phyloP scores from a whole-genome alignment of 2,329 filamentous ascomycete genomes.

The Penicillium capsulatum region DNA sequence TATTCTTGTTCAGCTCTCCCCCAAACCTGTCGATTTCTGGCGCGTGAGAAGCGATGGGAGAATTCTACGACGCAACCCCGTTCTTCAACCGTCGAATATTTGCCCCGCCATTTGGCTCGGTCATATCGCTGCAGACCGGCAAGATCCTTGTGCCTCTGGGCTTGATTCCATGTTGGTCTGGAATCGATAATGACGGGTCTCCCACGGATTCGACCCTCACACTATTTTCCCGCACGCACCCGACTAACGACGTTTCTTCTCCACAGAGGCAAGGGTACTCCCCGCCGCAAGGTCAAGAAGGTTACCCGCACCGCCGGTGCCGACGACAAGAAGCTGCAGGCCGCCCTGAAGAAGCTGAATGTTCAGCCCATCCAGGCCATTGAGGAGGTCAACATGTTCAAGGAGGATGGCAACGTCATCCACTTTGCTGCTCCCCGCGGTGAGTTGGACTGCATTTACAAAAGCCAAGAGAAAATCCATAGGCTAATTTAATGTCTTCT shows the following conservation, averaged over 20 bases:
- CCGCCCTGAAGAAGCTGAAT: constrained; percentile 97
- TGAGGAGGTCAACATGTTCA: constrained; percentile 99
- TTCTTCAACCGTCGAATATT: too few species aligned
- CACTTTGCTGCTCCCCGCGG: constrained; percentile 98
- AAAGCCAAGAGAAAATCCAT: too few species aligned
- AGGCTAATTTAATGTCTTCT: constrained; percentile 8
- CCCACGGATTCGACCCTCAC: neutral
- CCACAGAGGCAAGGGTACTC: constrained; percentile 89
- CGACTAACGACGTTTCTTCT: constrained; percentile 19
- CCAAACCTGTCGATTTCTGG: constrained; percentile 2
- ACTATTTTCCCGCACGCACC: neutral
- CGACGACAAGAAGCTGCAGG: constrained; percentile 99
- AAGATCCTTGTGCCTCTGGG: too few species aligned
- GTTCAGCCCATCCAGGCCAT: constrained; percentile 99
- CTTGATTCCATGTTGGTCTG: too few species aligned
- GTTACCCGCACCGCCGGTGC: constrained; percentile 85
- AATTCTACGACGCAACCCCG: constrained; percentile 1
- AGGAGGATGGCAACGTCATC: constrained; percentile 99
- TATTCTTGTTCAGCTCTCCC: constrained; percentile 12
- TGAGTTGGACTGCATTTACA: constrained; percentile 47
- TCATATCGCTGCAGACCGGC: too few species aligned
- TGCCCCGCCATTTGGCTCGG: too few species aligned
- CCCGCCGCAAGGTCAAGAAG: constrained; percentile 97
- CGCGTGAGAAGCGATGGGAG: neutral
- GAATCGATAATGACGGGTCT: neutral